Evolutionary conservation across 768 basidiomycete genomes (phyloP), one percentile per base, ranked within the genome.

Genomic region (Leucosporidium yakuticum): DNA sequence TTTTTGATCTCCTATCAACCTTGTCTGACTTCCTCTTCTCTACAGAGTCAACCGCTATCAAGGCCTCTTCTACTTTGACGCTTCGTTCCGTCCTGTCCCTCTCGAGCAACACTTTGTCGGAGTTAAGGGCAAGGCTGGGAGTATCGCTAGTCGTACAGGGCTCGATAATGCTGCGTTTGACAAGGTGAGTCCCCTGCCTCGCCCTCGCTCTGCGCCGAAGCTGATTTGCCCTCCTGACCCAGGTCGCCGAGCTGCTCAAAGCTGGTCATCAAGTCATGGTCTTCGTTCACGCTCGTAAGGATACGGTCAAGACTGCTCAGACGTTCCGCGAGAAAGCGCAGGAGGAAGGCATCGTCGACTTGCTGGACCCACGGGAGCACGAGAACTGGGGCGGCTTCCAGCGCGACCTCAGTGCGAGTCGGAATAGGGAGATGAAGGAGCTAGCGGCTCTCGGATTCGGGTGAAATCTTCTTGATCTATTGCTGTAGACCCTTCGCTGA

Each of bases 221-320:
- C 87, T 74, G 96, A 93, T 4, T 96, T 98, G 80, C 96, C 39
- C 39, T 44, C n/a, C 20, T 12, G 25, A 1, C 29, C 2, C 67
- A 79, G 80, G 92, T 98, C 25, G 84, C 88, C 4, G 88, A 89
- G 44, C 82, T 98, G 9, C 90, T 98, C 34, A 83, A 80, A n/a
- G 84, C 87, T 73, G 96, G 94, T 4, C 96, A 99, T 80, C 96
- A 98, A 78, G 92, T 96, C 68, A 98, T 99, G 94, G 94, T 99
- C 0, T 99, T 99, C 75, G 96, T 99, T 14, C 96, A 99, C 78
- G 91, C 96, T 20, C 85, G 96, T 36, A 98, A 96, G 80, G 96
- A 98, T 76, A 99, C 96, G 0, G 96, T 98, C 62, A 96, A 95
- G 77, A 85, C 90, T 1, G 94, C 94, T 0, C 81, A 86, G 75